Conservation (phyloP, 2,329 filamentous ascomycete species). For the Colletotrichum paranaense region DNA sequence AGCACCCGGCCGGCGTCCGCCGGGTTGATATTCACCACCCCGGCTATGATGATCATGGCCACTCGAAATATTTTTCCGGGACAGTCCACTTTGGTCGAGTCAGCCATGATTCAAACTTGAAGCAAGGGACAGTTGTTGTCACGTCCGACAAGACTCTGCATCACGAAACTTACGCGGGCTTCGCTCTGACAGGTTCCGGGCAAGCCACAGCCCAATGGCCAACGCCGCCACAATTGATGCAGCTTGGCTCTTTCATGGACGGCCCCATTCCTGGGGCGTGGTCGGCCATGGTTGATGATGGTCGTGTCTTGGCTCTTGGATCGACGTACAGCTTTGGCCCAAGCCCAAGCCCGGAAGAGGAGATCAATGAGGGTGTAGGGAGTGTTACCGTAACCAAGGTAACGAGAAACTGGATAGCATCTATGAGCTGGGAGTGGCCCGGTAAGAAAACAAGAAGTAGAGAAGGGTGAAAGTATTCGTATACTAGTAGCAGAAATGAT, state of each 20-base stretch:
- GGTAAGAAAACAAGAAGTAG: not conserved
- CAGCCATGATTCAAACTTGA: not conserved
- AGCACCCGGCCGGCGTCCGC: slow-evolving; percentile 23
- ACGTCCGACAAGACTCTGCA: not conserved
- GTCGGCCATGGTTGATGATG: slow-evolving; percentile 19
- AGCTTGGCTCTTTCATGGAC: slow-evolving; percentile 32
- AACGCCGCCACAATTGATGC: slow-evolving; percentile 33
- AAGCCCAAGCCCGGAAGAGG: not conserved
- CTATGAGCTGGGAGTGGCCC: not conserved
- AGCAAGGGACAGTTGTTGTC: not conserved
- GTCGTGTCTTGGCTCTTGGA: not conserved
- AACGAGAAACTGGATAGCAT: not conserved
- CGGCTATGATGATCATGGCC: slow-evolving; percentile 15
- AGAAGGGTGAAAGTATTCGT: not conserved
- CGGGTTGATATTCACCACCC: slow-evolving; percentile 18
- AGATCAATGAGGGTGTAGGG: not conserved
- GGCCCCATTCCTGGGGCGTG: slow-evolving; percentile 28
- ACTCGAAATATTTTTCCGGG: slow-evolving; percentile 21
- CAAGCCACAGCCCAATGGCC: slow-evolving; percentile 35
- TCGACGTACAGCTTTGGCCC: not conserved
- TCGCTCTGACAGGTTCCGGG: slow-evolving; percentile 32
- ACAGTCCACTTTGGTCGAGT: slow-evolving; percentile 22
- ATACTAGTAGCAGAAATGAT: not conserved
- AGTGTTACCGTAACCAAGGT: not conserved
- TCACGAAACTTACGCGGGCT: slow-evolving; percentile 29